A percentile compares a stretch with the other conserved stretches of the same genome.
Evolutionary conservation across 306 rosid genomes (phyloP).

Genomic region (Ochetophila trinervis): DNA sequence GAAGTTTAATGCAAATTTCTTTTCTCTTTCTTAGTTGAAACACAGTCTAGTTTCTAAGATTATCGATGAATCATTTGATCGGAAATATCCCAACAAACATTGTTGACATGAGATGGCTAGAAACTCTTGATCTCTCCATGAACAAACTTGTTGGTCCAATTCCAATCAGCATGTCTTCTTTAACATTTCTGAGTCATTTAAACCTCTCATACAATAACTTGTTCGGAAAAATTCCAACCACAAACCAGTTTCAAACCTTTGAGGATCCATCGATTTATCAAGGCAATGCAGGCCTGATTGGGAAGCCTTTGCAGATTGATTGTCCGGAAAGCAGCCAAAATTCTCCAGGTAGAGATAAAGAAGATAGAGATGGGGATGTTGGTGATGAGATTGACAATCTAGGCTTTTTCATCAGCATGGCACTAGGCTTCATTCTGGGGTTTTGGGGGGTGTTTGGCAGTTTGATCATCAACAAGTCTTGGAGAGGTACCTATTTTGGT

Average conservation of each 20-base stretch:
- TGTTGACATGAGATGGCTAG: not conserved
- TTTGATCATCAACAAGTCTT: not conserved
- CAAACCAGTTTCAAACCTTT: not conserved
- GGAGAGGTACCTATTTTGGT: not conserved
- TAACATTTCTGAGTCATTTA: not conserved
- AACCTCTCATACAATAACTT: constrained; percentile 3
- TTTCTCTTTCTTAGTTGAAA: too few species aligned
- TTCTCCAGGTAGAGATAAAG: not conserved
- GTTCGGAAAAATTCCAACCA: not conserved
- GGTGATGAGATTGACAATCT: not conserved
- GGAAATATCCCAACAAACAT: not conserved
- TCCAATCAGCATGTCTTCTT: not conserved
- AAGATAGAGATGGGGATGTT: not conserved
- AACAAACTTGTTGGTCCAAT: not conserved
- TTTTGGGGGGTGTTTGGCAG: constrained; percentile 12
- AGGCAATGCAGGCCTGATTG: not conserved
- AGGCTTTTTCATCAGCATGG: not conserved
- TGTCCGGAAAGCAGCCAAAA: not conserved
- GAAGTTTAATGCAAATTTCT: too few species aligned
- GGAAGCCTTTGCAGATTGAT: not conserved
- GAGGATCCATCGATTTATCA: not conserved
- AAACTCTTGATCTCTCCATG: not conserved
- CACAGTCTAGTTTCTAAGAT: too few species aligned
- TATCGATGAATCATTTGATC: not conserved
- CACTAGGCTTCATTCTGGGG: not conserved